phyloP scores from a whole-genome alignment of 2,329 filamentous ascomycete species.

The Fusarium nelsonii region DNA sequence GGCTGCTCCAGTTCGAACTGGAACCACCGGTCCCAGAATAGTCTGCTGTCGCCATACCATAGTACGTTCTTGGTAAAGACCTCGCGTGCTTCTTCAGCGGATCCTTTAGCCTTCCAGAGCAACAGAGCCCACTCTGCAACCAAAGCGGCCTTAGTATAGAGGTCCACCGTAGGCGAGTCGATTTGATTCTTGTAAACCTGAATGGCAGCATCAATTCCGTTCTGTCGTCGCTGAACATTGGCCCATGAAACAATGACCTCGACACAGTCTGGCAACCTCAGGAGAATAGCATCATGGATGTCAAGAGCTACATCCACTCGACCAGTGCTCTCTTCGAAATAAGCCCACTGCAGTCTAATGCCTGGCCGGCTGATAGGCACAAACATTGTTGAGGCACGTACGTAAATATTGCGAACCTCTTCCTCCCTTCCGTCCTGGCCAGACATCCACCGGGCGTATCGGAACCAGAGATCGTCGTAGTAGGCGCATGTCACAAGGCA shows the following conservation, averaged over 20 bases:
- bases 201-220: slow-evolving; percentile 85
- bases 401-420: slow-evolving; percentile 91
- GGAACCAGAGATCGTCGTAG: slow-evolving; percentile 98
- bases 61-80: slow-evolving; percentile 86
- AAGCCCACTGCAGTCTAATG: slow-evolving; percentile 89
- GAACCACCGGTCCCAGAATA: slow-evolving; percentile 92
- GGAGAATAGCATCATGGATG: slow-evolving; percentile 85
- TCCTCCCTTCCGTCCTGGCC: slow-evolving; percentile 84
- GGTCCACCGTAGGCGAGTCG: slow-evolving; percentile 76
- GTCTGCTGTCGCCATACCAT: slow-evolving; percentile 84
- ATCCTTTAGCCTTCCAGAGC: slow-evolving; percentile 88
- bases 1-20: slow-evolving; percentile 90
- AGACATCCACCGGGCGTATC: slow-evolving; percentile 96
- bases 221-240: slow-evolving; percentile 85
- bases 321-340: slow-evolving; percentile 89
- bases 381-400: slow-evolving; percentile 85
- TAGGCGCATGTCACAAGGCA: slow-evolving; percentile 93
- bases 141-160: slow-evolving; percentile 86
- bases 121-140: slow-evolving; percentile 90
- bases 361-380: slow-evolving; percentile 88
- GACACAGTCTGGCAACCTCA: slow-evolving; percentile 81
- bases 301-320: slow-evolving; percentile 83
- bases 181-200: slow-evolving; percentile 85
- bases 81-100: slow-evolving; percentile 81
- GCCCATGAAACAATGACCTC: slow-evolving; percentile 91